Evolutionary conservation across 805 yeast genomes (phyloP), one percentile per base, ranked within the genome.

Genomic region (Pichia ethanolica): DNA sequence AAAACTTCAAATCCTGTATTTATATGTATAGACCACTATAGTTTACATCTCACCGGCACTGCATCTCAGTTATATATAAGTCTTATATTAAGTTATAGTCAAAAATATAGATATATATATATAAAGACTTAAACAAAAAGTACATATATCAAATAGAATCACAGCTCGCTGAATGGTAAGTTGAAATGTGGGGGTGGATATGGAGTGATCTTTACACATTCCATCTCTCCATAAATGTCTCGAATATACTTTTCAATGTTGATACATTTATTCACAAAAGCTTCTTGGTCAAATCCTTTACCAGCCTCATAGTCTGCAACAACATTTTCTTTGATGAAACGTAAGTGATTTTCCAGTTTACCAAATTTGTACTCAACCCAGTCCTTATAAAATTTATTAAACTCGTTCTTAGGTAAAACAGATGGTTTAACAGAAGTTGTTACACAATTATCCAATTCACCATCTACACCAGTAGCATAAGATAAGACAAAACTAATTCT

Each of bases 291-390:
- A 48, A 67, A 66, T 11, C 51, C 49, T 20, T 54, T 55, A 9
- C 59, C 60, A 1, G 38, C 42, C 35, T 47, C 49, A 44, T 50
- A 56, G 26, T 47, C 38, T 13, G 46, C 51, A 50, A 53, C 49
- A 20, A 55, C 53, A 48, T 49, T 46, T 47, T 59, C 56, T 41
- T 58, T 52, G 41, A 61, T 53, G 13, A 46, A 43, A n/a, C 48
- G 45, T 45, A 65, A 45, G 52, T 58, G 59, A 10, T 52, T 51
- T 45, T 61, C 67, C n/a, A 66, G 49, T 50, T 63, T 57, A 10
- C 54, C 39, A 45, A 66, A 59, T 39, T 66, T 54, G 54, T 58
- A 65, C n/a, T 65, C 66, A 48, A 60, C 50, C 69, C 69, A 66
- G 10, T 62, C 66, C 7, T 62, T 61, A 50, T 65, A 66, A 47